Evolutionary conservation across 1,284 basidiomycete species (phyloP).

Genomic region (Trichosporon asahii): DNA sequence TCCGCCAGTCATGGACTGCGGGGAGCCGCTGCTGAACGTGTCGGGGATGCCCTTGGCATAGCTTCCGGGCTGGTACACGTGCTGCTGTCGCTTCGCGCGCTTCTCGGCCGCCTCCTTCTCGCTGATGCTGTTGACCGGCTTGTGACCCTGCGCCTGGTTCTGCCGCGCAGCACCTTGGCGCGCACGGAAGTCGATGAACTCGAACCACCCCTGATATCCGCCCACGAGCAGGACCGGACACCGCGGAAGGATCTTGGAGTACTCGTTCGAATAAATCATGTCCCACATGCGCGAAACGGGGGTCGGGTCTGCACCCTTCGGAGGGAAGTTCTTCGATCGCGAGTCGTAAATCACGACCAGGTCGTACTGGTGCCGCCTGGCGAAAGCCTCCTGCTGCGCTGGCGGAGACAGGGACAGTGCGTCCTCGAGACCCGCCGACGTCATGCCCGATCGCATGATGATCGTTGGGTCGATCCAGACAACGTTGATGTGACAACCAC

Average conservation of each 20-base stretch:
- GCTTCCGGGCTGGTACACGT: constrained; percentile 40
- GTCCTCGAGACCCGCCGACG: constrained; percentile 65
- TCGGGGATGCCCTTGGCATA: constrained; percentile 47
- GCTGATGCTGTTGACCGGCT: constrained; percentile 15
- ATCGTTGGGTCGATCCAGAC: constrained; percentile 84
- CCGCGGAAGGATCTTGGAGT: constrained; percentile 68
- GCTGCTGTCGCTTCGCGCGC: constrained; percentile 33
- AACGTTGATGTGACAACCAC: constrained; percentile 54
- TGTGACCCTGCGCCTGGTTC: constrained; percentile 5
- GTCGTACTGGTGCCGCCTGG: constrained; percentile 80
- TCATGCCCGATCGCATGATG: constrained; percentile 64
- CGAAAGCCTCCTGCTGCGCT: constrained; percentile 68
- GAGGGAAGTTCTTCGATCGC: constrained; percentile 60
- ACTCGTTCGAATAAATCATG: constrained; percentile 70
- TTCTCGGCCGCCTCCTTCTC: neutral
- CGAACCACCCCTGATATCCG: constrained; percentile 78
- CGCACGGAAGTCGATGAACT: constrained; percentile 54
- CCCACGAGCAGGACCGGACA: constrained; percentile 81
- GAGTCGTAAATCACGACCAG: constrained; percentile 85
- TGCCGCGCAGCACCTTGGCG: neutral
- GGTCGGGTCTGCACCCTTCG: constrained; percentile 53
- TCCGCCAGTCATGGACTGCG: constrained; percentile 48
- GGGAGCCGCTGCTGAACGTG: constrained; percentile 33
- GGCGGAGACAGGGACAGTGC: constrained; percentile 69
- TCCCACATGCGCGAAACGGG: constrained; percentile 63